These are phyloP conservation scores for Penicillium aurantiogriseum DNA, from an alignment of 2,329 filamentous ascomycete species.

Conservation along the genomic window DNA sequence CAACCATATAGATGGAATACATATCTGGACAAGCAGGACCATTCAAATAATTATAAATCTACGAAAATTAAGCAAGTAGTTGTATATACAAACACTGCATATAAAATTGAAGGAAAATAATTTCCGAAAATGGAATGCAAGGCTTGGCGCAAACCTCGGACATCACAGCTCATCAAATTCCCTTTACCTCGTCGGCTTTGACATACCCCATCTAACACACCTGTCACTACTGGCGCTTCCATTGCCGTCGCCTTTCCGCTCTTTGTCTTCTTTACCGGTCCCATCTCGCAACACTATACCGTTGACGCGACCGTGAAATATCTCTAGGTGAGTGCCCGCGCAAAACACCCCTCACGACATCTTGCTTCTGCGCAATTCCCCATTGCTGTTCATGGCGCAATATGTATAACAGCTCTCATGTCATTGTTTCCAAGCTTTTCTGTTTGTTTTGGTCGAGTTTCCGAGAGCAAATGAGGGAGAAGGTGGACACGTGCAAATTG, in stretches of 20 bases:
- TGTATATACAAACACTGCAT: neutral
- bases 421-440: neutral
- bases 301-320: neutral
- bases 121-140: slow-evolving; percentile 20
- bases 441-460: neutral
- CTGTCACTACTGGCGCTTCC: neutral
- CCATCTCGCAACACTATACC: neutral
- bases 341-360: slow-evolving; percentile 14
- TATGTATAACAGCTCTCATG: neutral
- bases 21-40: slow-evolving; percentile 5
- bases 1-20: slow-evolving; percentile 21
- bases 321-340: slow-evolving; percentile 18
- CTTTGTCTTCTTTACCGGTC: neutral
- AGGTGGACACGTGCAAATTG: slow-evolving; percentile 15
- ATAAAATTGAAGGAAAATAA: slow-evolving; percentile 7
- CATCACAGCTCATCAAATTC: slow-evolving; percentile 11
- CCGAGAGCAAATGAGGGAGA: neutral
- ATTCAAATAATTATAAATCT: neutral
- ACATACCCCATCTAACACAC: neutral
- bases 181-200: slow-evolving; percentile 1
- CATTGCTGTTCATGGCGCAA: neutral
- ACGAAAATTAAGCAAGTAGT: neutral
- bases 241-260: slow-evolving; percentile 2
- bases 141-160: slow-evolving; percentile 27
- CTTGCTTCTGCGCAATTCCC: slow-evolving; percentile 2